These are phyloP conservation scores for Pelargonium fulgidum DNA, from an alignment of 441 rosid genomes.

Conservation along the genomic window DNA sequence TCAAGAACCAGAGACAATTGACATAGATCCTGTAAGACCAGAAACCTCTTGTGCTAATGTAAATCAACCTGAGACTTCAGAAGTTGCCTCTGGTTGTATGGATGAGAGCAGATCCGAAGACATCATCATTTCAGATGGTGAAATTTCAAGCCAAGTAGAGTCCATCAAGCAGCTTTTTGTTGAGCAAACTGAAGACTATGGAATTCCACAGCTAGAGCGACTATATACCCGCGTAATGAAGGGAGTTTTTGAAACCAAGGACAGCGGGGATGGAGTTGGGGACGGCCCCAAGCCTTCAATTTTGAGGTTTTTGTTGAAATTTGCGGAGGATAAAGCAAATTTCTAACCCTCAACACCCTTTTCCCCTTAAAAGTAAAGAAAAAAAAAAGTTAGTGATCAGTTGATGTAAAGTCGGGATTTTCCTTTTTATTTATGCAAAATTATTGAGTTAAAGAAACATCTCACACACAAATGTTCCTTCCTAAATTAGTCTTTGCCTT, in stretches of 20 bases:
- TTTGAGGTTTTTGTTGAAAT: constrained; percentile 76
- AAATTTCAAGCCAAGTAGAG: constrained; percentile 37
- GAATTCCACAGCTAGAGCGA: constrained; percentile 85
- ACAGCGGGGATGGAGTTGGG: constrained; percentile 31
- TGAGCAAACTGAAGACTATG: constrained; percentile 51
- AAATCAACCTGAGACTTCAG: constrained; percentile 28
- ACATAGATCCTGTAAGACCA: constrained; percentile 30
- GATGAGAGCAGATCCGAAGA: constrained; percentile 33
- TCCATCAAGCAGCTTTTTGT: constrained; percentile 38
- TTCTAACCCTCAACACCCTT: constrained; percentile 37
- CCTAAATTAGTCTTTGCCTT: neutral
- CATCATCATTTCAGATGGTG: constrained; percentile 37
- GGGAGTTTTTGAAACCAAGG: constrained; percentile 52
- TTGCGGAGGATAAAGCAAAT: constrained; percentile 62
- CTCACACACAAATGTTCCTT: neutral
- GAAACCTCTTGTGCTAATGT: constrained; percentile 32
- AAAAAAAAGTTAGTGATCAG: constrained; percentile 24
- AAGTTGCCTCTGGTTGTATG: constrained; percentile 27
- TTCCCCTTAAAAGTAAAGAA: constrained; percentile 9
- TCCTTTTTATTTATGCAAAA: constrained; percentile 27
- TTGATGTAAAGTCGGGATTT: constrained; percentile 61
- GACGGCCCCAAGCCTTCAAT: constrained; percentile 55
- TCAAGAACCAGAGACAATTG: constrained; percentile 31
- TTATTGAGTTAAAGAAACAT: constrained; percentile 24
- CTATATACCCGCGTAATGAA: constrained; percentile 70